phyloP scores from a whole-genome alignment of 2,329 filamentous ascomycete species.

The Magnaporthales sp. region DNA sequence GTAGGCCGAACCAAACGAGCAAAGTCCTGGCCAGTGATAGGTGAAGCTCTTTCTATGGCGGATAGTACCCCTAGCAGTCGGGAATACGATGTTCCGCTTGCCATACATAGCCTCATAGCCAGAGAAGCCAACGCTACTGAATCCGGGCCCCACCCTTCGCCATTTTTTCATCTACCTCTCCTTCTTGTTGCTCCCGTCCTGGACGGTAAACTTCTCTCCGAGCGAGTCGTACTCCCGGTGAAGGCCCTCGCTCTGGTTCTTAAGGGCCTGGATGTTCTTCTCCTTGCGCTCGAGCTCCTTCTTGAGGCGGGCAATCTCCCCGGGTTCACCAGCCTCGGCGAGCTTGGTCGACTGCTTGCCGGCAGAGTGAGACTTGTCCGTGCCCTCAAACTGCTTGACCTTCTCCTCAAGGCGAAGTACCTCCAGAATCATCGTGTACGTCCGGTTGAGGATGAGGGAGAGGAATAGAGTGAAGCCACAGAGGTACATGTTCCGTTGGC shows the following conservation, averaged over 20 bases:
- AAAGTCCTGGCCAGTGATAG: neutral
- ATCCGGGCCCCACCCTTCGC: neutral
- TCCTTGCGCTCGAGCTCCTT: slow-evolving; percentile 72
- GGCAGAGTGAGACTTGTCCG: slow-evolving; percentile 29
- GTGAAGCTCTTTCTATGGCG: neutral
- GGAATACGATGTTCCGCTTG: neutral
- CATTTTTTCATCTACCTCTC: neutral
- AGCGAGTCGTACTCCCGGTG: slow-evolving; percentile 79
- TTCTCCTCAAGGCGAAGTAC: slow-evolving; percentile 86
- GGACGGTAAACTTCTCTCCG: slow-evolving; percentile 66
- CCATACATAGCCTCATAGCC: neutral
- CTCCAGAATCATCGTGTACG: slow-evolving; percentile 95
- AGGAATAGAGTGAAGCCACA: slow-evolving; percentile 99
- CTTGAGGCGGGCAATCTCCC: slow-evolving; percentile 63
- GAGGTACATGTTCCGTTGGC: slow-evolving; percentile 99
- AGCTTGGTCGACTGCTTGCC: slow-evolving; percentile 65
- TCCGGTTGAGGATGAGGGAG: slow-evolving; percentile 96
- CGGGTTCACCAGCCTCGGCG: slow-evolving; percentile 58
- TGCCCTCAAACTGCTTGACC: slow-evolving; percentile 72
- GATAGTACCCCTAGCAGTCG: neutral
- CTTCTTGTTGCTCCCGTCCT: slow-evolving; percentile 48
- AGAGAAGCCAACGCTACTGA: neutral
- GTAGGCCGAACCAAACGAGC: neutral
- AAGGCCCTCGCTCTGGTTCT: slow-evolving; percentile 85
- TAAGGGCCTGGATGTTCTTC: slow-evolving; percentile 73